Evolutionary conservation across 2,329 filamentous ascomycete genomes (phyloP), one percentile per base, ranked within the genome.

Genomic region (Aspergillus calidoustus): DNA sequence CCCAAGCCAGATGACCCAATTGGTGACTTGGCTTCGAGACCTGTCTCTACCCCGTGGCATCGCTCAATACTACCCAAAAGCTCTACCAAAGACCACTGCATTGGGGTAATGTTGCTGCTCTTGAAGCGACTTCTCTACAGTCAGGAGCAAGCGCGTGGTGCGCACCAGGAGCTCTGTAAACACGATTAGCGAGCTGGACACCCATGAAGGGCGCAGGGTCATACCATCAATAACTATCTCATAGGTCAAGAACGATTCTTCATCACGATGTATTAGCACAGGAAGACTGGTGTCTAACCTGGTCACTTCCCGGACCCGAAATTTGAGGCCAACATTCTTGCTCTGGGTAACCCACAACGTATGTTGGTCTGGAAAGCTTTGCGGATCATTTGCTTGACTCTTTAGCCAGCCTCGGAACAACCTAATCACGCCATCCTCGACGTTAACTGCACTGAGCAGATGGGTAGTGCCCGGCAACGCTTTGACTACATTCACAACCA

Each of bases 391-490:
- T 17, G 69, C 74, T 53, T 79, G 80, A 28, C 81, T 76, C 6
- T 81, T 81, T 41, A 95, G 79, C 91, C 91, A 95, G 17, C 88
- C 80, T 56, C 90, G 84, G 83, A 87, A 93, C 0, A 95, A 81
- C 30, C 91, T 83, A 44, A 92, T 79, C 5, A 92, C 84, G 1
- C 88, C 82, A 59, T 93, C 88, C 57, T 86, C 84, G 44, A 94
- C 80, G 47, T 86, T 87, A 55, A 89, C 83, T 63, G 87, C 86
- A 69, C 84, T 88, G 57, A 86, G 78, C 66, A 92, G 89, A 0
- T 91, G 73, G 4, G 87, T 88, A 23, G 81, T 82, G 30, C 81
- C 82, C 1, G 87, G 84, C 1, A 87, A 86, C 31, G 87, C 80
- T 71, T 89, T 89, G 63, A 92, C 88, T 43, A 96, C 76, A 69